Percentiles rank a stretch among this genome's conserved stretches.
These are phyloP conservation scores for Hypoxylon sp. DNA, from an alignment of 2,329 filamentous ascomycete species.

Conservation along the genomic window DNA sequence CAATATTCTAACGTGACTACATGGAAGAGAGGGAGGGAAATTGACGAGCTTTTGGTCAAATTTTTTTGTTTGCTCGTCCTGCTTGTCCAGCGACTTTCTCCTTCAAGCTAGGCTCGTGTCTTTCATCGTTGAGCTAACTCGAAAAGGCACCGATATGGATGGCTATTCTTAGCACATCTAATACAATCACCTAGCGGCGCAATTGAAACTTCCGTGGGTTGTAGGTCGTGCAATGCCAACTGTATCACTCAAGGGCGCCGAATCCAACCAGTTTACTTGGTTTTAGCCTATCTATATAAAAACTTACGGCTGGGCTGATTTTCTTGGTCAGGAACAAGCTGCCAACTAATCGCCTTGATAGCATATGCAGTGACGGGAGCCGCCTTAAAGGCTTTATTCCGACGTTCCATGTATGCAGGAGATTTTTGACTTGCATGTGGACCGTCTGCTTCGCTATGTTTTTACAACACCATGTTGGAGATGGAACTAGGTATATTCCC, in stretches of 20 bases:
- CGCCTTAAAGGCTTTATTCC: conserved; percentile 26
- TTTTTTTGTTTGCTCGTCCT: conserved; percentile 1
- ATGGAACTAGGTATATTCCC: conserved; percentile 7
- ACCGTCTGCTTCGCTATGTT: too few species aligned
- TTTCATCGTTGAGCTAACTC: conserved; percentile 4
- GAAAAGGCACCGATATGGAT: conserved; percentile 18
- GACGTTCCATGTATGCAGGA: conserved; percentile 21
- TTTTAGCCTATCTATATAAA: conserved; percentile 33
- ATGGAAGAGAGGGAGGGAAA: too few species aligned
- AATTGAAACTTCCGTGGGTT: too few species aligned
- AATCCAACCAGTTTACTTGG: conserved; percentile 10
- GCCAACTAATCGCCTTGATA: conserved; percentile 23
- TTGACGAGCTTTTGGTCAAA: too few species aligned
- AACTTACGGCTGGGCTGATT: conserved; percentile 19
- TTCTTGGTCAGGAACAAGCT: conserved; percentile 29
- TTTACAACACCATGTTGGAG: conserved; percentile 17
- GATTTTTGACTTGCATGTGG: not conserved
- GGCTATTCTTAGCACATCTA: conserved; percentile 10
- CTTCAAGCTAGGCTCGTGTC: too few species aligned
- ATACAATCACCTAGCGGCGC: too few species aligned
- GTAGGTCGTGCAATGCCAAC: not conserved
- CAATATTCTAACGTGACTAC: too few species aligned
- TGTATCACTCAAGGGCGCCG: not conserved
- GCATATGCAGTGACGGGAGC: conserved; percentile 21
- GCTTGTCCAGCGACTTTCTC: conserved; percentile 29